These are phyloP conservation scores for Phytophthora hibernalis DNA, from an alignment of 352 stramenopile genomes.

Conservation along the genomic window DNA sequence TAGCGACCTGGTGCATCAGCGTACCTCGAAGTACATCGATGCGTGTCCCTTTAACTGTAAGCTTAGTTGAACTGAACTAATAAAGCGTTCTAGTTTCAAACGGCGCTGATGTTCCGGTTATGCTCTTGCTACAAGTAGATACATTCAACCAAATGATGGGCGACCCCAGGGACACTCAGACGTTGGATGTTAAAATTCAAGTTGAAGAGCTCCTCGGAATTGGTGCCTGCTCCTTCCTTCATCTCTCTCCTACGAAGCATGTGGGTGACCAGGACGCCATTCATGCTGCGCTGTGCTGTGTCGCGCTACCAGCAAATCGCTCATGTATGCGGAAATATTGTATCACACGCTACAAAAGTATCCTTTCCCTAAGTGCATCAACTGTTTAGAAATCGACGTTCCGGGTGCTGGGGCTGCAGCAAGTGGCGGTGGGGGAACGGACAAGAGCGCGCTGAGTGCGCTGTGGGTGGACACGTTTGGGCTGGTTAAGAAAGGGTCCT, in stretches of 20 bases:
- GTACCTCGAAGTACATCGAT: too few relatives aligned
- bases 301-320: constrained; percentile 21
- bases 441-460: constrained; percentile 89
- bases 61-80: too few relatives aligned
- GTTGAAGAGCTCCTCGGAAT: constrained; percentile 3
- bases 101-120: too few relatives aligned
- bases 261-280: constrained; percentile 13
- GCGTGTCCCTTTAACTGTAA: too few relatives aligned
- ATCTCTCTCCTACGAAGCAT: not conserved
- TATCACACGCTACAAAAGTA: not conserved
- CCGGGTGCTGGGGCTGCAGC: constrained; percentile 96
- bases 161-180: too few relatives aligned
- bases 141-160: too few relatives aligned
- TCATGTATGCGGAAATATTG: constrained; percentile 3
- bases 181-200: not conserved
- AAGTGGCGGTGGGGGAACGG: constrained; percentile 95
- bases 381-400: constrained; percentile 76
- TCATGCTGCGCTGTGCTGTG: constrained; percentile 7
- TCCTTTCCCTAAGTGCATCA: not conserved
- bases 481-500: constrained; percentile 69
- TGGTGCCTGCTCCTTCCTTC: too few relatives aligned
- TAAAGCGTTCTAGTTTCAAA: too few relatives aligned
- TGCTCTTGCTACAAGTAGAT: too few relatives aligned
- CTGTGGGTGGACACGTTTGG: constrained; percentile 90
- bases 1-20: too few relatives aligned